These are phyloP conservation scores for Rhizopogon rudus DNA, from an alignment of 768 basidiomycete species.

Conservation along the genomic window DNA sequence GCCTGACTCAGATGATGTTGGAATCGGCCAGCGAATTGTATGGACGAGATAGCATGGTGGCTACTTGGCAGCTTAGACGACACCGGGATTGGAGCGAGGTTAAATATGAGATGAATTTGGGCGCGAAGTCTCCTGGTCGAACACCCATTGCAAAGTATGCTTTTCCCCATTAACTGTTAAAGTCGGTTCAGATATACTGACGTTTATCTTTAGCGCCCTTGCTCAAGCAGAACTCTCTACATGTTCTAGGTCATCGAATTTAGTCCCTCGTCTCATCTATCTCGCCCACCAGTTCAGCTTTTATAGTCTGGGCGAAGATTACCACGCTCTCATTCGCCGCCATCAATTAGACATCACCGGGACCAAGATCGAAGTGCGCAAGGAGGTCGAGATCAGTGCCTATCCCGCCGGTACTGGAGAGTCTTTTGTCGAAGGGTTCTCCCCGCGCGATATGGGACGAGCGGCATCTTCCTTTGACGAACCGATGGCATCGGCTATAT, in stretches of 20 bases:
- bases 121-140: conserved; percentile 5
- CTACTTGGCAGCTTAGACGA: conserved; percentile 62
- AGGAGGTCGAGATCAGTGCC: conserved; percentile 63
- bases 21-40: conserved; percentile 31
- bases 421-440: conserved; percentile 50
- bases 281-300: conserved; percentile 85
- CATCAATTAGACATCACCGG: conserved; percentile 56
- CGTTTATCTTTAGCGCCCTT: conserved; percentile 45
- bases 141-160: conserved; percentile 3
- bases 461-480: conserved; percentile 58
- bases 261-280: conserved; percentile 75
- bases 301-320: conserved; percentile 68
- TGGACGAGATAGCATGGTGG: conserved; percentile 40
- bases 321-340: conserved; percentile 69
- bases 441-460: conserved; percentile 38
- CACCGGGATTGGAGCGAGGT: conserved; percentile 51
- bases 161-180: background rate
- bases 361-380: conserved; percentile 63
- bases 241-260: conserved; percentile 46
- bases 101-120: conserved; percentile 22
- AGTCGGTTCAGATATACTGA: conserved; percentile 8
- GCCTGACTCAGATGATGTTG: conserved; percentile 29
- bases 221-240: conserved; percentile 83
- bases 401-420: conserved; percentile 37
- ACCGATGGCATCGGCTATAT: conserved; percentile 70